Conservation (phyloP, 1,284 basidiomycete species). For the Schizophyllum commune region DNA sequence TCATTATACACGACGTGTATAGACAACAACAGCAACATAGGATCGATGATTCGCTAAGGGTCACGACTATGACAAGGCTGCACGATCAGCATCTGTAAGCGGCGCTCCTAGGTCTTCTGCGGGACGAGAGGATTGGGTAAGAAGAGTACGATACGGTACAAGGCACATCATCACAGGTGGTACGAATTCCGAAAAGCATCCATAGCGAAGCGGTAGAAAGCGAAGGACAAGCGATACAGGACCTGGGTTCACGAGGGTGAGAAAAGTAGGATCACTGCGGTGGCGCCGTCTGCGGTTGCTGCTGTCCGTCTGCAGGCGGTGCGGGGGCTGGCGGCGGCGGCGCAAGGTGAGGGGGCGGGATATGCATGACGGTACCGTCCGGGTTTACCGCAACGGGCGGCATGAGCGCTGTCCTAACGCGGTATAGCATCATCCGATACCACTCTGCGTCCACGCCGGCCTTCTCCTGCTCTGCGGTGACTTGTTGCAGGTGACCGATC, state of each 20-base stretch:
- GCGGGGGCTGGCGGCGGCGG: constrained; percentile 29
- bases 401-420: constrained; percentile 63
- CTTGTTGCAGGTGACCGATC: constrained; percentile 58
- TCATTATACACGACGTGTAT: too few species aligned
- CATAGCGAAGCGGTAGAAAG: not conserved
- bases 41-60: too few species aligned
- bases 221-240: not conserved
- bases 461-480: constrained; percentile 74
- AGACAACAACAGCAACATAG: too few species aligned
- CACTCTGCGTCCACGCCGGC: constrained; percentile 69
- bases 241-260: not conserved
- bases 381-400: constrained; percentile 51
- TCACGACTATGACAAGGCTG: not conserved
- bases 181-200: not conserved
- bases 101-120: not conserved
- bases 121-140: not conserved
- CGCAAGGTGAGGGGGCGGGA: constrained; percentile 39
- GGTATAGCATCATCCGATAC: constrained; percentile 75
- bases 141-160: not conserved
- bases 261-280: not conserved
- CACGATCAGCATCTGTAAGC: not conserved
- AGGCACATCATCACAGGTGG: not conserved
- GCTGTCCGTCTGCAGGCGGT: constrained; percentile 29
- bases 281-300: constrained; percentile 13
- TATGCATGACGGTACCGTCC: constrained; percentile 44